Base-by-base conservation (phyloP, 1,139 yeast genomes). In the Saccharomyces hybrid region DNA sequence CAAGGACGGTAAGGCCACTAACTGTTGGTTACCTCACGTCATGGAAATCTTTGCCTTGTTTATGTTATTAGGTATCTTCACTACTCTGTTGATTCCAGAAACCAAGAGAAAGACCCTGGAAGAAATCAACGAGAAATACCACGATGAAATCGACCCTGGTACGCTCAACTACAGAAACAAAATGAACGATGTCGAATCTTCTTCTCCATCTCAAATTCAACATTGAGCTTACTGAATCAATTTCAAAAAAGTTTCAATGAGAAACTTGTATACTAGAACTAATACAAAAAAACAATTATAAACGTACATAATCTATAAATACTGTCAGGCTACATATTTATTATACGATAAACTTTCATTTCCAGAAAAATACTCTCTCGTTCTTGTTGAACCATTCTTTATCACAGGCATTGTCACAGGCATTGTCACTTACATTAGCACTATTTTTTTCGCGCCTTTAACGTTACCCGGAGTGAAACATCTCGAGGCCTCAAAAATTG, bases 41-140 rank as follows among this genome's bases (percentile, higher is more conserved):
- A 87, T 89, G 95, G 89, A 88, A 76, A 88, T 89, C 71, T 89
- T 87, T 69, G 96, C 96, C 16, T 78, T 88, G 56, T 89, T 89
- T 81, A 88, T 89, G 96, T 78, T 88, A 73, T 63, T 84, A 54
- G 96, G 96, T 75, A 67, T 83, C 64, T 73, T 77, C 64, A 73
- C 83, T 52, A 73, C 93, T 24, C 69, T 86, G 54, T 78, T 87
- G 65, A 74, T 88, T 62, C 96, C 96, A 65, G 97, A 89, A 78
- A 88, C 96, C 61, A 87, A 85, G 82, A 82, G 96, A 78, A 82
- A 79, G 81, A 86, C 96, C 52, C 80, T 88, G 66, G 96, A 88
- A 77, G 84, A 86, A 71, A 79, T 88, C 61, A 75, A 82, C 64
- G 95, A 86, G 73, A 80, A 79, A 69, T 82, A 82, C 69, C 96